These are phyloP conservation scores for Grigorovia transvaalensis DNA, from an alignment of 805 yeast genomes.

Conservation along the genomic window DNA sequence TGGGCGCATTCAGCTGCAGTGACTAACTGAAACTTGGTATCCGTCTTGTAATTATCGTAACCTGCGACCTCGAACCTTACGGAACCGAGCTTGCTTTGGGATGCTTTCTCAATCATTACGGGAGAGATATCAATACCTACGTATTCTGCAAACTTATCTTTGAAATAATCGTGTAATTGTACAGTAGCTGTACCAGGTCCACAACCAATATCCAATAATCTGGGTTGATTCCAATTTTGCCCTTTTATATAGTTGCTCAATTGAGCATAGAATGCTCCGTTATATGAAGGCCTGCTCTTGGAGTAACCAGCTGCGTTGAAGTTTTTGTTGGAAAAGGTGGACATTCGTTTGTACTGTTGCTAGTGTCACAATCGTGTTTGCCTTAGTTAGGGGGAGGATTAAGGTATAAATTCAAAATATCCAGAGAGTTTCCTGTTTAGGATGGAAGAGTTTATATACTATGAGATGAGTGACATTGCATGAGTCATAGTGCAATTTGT, in stretches of 20 bases:
- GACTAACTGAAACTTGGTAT: constrained; percentile 40
- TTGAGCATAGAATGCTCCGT: constrained; percentile 36
- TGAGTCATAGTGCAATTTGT: no score
- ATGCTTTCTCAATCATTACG: constrained; percentile 44
- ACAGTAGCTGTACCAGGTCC: constrained; percentile 71
- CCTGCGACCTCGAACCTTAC: constrained; percentile 24
- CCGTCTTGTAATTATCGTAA: constrained; percentile 10
- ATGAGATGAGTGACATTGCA: no score
- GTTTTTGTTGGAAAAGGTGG: constrained; percentile 45
- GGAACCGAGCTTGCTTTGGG: not conserved
- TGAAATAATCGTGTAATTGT: constrained; percentile 20
- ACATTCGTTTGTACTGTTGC: constrained; percentile 32
- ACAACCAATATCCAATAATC: constrained; percentile 66
- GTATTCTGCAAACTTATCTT: constrained; percentile 32
- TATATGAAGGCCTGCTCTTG: constrained; percentile 58
- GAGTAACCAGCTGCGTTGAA: constrained; percentile 47
- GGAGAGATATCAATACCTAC: constrained; percentile 56
- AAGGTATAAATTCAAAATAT: no score
- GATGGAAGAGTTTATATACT: no score
- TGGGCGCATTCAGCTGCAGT: constrained; percentile 83
- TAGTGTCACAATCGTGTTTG: no score
- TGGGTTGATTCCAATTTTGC: constrained; percentile 16
- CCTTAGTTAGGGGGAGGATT: no score
- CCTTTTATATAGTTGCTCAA: constrained; percentile 28
- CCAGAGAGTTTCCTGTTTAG: no score